phyloP scores from a whole-genome alignment of 345 rosid genomes.

The Sonneratia caseolaris region DNA sequence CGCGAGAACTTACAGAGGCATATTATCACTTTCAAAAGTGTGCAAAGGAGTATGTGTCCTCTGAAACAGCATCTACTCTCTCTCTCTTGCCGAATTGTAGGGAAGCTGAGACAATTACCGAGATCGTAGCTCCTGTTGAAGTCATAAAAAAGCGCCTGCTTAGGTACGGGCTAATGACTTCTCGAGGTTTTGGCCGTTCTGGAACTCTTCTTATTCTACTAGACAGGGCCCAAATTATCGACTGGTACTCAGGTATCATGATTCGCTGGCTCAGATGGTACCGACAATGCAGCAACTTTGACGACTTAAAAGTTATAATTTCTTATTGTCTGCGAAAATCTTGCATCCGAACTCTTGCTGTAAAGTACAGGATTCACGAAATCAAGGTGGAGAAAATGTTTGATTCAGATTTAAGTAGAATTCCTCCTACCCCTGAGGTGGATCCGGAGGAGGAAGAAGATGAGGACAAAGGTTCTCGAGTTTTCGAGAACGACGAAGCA shows the following conservation, averaged over 20 bases:
- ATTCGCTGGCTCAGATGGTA: slow-evolving; percentile 71
- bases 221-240: slow-evolving; percentile 58
- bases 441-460: slow-evolving; percentile 27
- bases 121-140: slow-evolving; percentile 54
- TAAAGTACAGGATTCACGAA: slow-evolving; percentile 68
- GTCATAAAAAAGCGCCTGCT: slow-evolving; percentile 59
- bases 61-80: slow-evolving; percentile 55
- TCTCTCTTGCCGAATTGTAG: slow-evolving; percentile 44
- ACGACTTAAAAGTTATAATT: slow-evolving; percentile 51
- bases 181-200: slow-evolving; percentile 48
- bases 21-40: slow-evolving; percentile 52
- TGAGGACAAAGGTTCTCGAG: slow-evolving; percentile 19
- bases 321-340: slow-evolving; percentile 51
- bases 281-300: slow-evolving; percentile 47
- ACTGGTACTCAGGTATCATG: slow-evolving; percentile 73
- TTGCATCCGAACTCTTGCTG: slow-evolving; percentile 78
- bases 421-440: slow-evolving; percentile 43
- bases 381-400: slow-evolving; percentile 56
- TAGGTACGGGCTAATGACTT: slow-evolving; percentile 60
- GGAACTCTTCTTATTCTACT: slow-evolving; percentile 48
- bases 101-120: slow-evolving; percentile 28
- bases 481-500: slow-evolving; percentile 44
- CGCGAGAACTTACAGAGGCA: slow-evolving; percentile 66
- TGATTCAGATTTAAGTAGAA: slow-evolving; percentile 48
- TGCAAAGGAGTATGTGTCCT: slow-evolving; percentile 58